These are phyloP conservation scores for Odonthalia washingtoniensis DNA, from an alignment of 31 red algal genomes.

Conservation along the genomic window DNA sequence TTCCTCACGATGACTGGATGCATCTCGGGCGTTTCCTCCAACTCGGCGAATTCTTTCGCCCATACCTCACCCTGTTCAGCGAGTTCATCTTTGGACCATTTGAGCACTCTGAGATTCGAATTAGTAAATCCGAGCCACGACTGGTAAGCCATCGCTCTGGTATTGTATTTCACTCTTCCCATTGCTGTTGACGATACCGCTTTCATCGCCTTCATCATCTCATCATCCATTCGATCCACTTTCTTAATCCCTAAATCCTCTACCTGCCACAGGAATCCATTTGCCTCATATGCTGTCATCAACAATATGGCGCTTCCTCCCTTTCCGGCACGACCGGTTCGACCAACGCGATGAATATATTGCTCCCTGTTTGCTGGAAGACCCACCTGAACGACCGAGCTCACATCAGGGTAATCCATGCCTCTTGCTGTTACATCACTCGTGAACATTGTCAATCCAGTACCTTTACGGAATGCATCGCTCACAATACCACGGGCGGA, in stretches of 20 bases:
- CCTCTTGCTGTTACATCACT: conserved; percentile 83
- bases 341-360: conserved; percentile 89
- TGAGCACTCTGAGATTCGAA: conserved; percentile 45
- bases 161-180: conserved; percentile 33
- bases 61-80: conserved; percentile 50
- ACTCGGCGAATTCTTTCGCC: conserved; percentile 50
- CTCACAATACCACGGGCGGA: conserved; percentile 51
- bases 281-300: conserved; percentile 74
- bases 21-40: conserved; percentile 59
- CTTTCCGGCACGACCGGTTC: conserved; percentile 78
- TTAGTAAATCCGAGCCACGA: conserved; percentile 79
- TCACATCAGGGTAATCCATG: conserved; percentile 78
- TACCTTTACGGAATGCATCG: conserved; percentile 62
- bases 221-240: conserved; percentile 45
- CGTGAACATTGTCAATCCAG: conserved; percentile 70
- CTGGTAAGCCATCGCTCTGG: conserved; percentile 61
- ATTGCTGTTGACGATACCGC: conserved; percentile 7
- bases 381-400: conserved; percentile 85
- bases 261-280: conserved; percentile 45
- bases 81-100: conserved; percentile 56
- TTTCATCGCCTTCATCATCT: conserved; percentile 42
- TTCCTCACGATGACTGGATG: conserved; percentile 40
- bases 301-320: conserved; percentile 77
- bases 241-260: conserved; percentile 45
- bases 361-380: conserved; percentile 69